Conservation (phyloP, 768 basidiomycete genomes). For the Kwoniella botswanensis region DNA sequence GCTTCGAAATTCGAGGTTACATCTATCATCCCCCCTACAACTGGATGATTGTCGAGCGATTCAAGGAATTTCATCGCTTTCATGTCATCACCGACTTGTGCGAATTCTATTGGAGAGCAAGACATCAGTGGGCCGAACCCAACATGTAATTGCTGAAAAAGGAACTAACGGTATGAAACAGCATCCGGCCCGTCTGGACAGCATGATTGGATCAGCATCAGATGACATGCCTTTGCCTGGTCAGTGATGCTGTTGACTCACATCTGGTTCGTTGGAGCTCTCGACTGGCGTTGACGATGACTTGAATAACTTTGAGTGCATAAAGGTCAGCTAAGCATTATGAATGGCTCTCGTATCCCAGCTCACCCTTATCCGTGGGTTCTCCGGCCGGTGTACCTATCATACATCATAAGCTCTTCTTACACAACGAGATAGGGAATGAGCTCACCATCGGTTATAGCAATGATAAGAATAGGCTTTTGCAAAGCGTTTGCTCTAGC, state of each 20-base stretch:
- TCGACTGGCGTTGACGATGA: conserved; percentile 51
- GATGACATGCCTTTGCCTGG: too few species aligned
- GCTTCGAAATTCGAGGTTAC: conserved; percentile 54
- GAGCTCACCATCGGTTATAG: conserved; percentile 51
- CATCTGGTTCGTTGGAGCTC: conserved; percentile 53
- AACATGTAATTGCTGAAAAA: background rate
- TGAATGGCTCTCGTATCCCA: too few species aligned
- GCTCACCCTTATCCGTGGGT: conserved; percentile 43
- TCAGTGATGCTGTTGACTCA: conserved; percentile 5
- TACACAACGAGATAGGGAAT: background rate
- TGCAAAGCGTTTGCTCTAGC: conserved; percentile 51
- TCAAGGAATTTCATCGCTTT: conserved; percentile 58
- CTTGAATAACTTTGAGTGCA: conserved; percentile 40
- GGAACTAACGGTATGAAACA: conserved; percentile 52
- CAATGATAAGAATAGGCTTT: conserved; percentile 60
- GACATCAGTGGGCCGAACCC: too few species aligned
- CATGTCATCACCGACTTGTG: conserved; percentile 57
- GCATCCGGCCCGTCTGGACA: conserved; percentile 50
- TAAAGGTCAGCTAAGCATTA: too few species aligned
- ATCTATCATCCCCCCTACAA: conserved; percentile 59
- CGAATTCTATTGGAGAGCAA: conserved; percentile 37
- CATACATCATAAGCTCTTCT: conserved; percentile 30
- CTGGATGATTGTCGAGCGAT: conserved; percentile 57
- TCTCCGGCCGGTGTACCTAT: conserved; percentile 39
- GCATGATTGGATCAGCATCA: too few species aligned